phyloP scores from a whole-genome alignment of 1,139 yeast species.

The Geotrichum bryndzae region DNA sequence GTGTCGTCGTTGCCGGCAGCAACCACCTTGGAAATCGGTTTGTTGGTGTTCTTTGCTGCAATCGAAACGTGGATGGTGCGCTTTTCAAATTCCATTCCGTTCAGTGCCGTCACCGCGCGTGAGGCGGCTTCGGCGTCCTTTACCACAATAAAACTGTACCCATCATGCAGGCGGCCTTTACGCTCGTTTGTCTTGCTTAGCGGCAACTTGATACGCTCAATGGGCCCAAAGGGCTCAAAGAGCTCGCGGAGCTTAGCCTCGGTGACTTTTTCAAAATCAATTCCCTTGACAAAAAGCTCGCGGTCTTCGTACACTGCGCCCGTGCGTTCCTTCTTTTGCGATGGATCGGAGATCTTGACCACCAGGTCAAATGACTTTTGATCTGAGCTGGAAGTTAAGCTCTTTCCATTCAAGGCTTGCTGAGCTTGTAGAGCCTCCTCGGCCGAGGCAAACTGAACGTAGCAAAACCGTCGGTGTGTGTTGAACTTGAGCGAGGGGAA shows the following conservation, averaged over 20 bases:
- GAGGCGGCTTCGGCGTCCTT: slow-evolving; percentile 26
- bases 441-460: slow-evolving; percentile 51
- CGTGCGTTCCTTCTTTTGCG: slow-evolving; percentile 33
- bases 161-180: slow-evolving; percentile 30
- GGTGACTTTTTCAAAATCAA: slow-evolving; percentile 41
- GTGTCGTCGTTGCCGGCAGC: not conserved
- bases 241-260: slow-evolving; percentile 27
- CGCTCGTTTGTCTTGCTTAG: slow-evolving; percentile 21
- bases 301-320: slow-evolving; percentile 49
- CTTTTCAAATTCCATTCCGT: slow-evolving; percentile 22
- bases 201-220: slow-evolving; percentile 39
- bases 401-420: slow-evolving; percentile 39
- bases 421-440: slow-evolving; percentile 49
- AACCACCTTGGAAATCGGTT: slow-evolving; percentile 11
- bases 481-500: slow-evolving; percentile 60
- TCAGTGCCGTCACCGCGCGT: slow-evolving; percentile 23
- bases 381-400: slow-evolving; percentile 28
- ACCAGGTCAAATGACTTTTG: slow-evolving; percentile 37
- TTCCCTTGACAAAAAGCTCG: slow-evolving; percentile 46
- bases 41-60: slow-evolving; percentile 16
- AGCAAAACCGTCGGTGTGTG: slow-evolving; percentile 64
- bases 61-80: slow-evolving; percentile 24
- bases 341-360: slow-evolving; percentile 57
- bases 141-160: slow-evolving; percentile 35
- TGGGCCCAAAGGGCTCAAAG: slow-evolving; percentile 42